phyloP scores from a whole-genome alignment of 768 basidiomycete genomes.

The Rhodotorula kratochvilovae region DNA sequence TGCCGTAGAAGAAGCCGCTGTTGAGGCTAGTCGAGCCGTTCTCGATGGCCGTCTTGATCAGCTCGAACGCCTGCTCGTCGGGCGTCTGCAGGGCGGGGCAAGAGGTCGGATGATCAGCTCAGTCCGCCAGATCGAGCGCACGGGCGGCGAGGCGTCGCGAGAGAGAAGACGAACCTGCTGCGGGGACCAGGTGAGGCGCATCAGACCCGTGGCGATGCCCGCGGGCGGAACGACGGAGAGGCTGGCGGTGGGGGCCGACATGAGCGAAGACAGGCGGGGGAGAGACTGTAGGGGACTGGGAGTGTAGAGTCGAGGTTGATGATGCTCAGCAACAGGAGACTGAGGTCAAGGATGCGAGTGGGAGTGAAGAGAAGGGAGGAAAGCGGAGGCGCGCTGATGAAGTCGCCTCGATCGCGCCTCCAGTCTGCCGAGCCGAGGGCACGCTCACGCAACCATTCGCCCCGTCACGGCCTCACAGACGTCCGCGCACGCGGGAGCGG shows the following conservation, averaged over 20 bases:
- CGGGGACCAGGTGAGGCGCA: constrained; percentile 50
- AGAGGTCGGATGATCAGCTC: neutral
- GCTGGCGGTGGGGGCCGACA: neutral
- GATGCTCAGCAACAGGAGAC: neutral
- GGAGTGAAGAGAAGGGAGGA: too few relatives aligned
- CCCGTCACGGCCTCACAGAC: too few relatives aligned
- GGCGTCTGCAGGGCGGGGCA: constrained; percentile 40
- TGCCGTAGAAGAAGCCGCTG: constrained; percentile 57
- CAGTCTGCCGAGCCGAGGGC: too few relatives aligned
- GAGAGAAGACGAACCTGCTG: constrained; percentile 14
- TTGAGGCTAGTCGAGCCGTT: constrained; percentile 51
- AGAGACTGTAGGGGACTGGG: too few relatives aligned
- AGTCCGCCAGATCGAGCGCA: neutral
- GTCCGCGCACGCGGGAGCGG: too few relatives aligned
- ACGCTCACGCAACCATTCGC: too few relatives aligned
- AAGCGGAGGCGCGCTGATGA: neutral
- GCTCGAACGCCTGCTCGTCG: constrained; percentile 61
- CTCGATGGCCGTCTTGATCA: constrained; percentile 54
- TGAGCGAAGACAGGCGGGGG: neutral
- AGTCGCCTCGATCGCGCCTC: too few relatives aligned
- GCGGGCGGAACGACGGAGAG: constrained; percentile 38
- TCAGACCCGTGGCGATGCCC: constrained; percentile 50
- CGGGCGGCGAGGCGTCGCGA: neutral
- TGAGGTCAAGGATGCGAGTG: neutral
- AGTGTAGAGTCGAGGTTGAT: neutral